These are phyloP conservation scores for Auricularia cornea DNA, from an alignment of 768 basidiomycete species.

Conservation along the genomic window DNA sequence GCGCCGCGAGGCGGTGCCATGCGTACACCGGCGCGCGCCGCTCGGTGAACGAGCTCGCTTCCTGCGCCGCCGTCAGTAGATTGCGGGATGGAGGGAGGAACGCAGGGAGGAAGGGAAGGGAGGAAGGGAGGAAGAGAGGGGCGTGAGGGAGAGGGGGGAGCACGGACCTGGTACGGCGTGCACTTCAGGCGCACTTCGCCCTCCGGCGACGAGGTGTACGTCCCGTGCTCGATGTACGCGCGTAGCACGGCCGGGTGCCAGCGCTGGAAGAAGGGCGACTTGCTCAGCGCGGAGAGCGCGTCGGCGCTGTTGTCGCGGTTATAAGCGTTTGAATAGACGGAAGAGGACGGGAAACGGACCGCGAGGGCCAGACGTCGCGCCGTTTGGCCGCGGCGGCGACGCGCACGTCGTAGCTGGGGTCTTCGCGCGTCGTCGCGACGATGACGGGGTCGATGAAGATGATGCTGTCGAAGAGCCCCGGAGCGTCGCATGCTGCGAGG, in stretches of 20 bases:
- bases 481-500: slow-evolving; percentile 56
- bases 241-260: slow-evolving; percentile 63
- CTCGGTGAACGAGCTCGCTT: neutral
- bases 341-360: slow-evolving; percentile 27
- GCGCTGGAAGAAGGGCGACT: slow-evolving; percentile 55
- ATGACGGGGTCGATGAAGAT: slow-evolving; percentile 78
- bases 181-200: neutral
- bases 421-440: slow-evolving; percentile 7
- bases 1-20: neutral
- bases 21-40: neutral
- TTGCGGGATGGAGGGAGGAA: too few relatives aligned
- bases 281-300: slow-evolving; percentile 40
- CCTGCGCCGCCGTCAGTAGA: too few relatives aligned
- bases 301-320: slow-evolving; percentile 42
- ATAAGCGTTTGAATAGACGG: too few relatives aligned
- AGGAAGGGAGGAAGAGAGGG: neutral
- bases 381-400: slow-evolving; percentile 45
- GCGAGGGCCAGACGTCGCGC: slow-evolving; percentile 54
- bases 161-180: neutral
- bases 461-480: slow-evolving; percentile 60
- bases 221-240: slow-evolving; percentile 52
- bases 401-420: neutral
- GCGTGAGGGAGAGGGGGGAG: neutral
- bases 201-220: slow-evolving; percentile 21
- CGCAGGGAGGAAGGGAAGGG: too few relatives aligned